A percentile compares a stretch with the other conserved stretches of the same genome.
Evolutionary conservation across 2,329 filamentous ascomycete species (phyloP).

Genomic region (Cercospora brassicicola): DNA sequence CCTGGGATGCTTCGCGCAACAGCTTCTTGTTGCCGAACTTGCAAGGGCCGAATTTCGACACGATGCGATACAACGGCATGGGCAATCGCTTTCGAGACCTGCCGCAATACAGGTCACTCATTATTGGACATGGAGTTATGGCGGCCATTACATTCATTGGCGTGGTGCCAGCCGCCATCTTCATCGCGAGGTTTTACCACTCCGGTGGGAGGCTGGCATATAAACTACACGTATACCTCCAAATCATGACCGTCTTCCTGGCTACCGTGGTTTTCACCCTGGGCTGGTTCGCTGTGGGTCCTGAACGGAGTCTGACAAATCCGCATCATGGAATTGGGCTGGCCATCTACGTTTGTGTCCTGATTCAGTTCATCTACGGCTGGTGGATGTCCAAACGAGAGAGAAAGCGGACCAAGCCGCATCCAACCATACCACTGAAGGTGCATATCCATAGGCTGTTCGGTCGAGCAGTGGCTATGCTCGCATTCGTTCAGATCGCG

Average conservation of each 20-base stretch:
- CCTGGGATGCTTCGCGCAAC: constrained; percentile 76
- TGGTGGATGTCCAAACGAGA: constrained; percentile 60
- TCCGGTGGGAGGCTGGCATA: constrained; percentile 57
- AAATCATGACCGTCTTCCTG: constrained; percentile 67
- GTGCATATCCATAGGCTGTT: constrained; percentile 78
- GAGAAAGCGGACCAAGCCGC: constrained; percentile 47
- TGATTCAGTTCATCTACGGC: constrained; percentile 70
- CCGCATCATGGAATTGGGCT: constrained; percentile 83
- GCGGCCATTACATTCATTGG: constrained; percentile 72
- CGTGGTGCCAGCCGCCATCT: constrained; percentile 70
- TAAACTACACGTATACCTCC: constrained; percentile 71
- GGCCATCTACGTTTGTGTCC: constrained; percentile 71
- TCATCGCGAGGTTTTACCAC: constrained; percentile 70
- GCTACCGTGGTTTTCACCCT: constrained; percentile 71
- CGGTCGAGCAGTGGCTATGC: constrained; percentile 72
- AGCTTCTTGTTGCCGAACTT: constrained; percentile 77
- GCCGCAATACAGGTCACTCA: constrained; percentile 67
- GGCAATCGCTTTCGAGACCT: constrained; percentile 73
- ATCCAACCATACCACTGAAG: constrained; percentile 56
- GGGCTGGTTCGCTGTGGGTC: constrained; percentile 76
- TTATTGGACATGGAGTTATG: constrained; percentile 70
- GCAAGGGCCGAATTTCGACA: constrained; percentile 73
- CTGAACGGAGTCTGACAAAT: constrained; percentile 69
- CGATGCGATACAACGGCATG: constrained; percentile 87
- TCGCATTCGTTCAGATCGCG: constrained; percentile 84